Evolutionary conservation across 352 stramenopile genomes (phyloP).

Genomic region (Paralagenidium karlingii): DNA sequence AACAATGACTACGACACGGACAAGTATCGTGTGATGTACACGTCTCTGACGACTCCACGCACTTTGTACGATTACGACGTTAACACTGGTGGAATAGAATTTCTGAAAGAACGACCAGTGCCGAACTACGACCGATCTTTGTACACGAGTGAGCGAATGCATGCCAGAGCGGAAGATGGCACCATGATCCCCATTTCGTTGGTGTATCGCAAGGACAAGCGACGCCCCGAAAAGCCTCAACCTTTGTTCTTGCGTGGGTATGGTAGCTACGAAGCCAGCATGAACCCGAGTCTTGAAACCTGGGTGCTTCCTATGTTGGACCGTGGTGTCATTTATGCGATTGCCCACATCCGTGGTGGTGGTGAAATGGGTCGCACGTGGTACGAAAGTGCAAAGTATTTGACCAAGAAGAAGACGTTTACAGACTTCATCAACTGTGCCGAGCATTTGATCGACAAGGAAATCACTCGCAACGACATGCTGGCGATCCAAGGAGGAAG

Average conservation of each 20-base stretch:
- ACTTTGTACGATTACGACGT: constrained; percentile 83
- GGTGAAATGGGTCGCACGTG: constrained; percentile 96
- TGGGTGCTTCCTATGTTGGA: constrained; percentile 91
- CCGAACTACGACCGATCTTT: constrained; percentile 87
- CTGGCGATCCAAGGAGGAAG: constrained; percentile 92
- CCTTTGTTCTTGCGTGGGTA: constrained; percentile 91
- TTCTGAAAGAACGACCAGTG: constrained; percentile 89
- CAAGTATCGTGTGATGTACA: constrained; percentile 86
- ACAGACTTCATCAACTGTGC: constrained; percentile 90
- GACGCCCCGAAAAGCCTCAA: constrained; percentile 29
- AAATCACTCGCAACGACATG: constrained; percentile 56
- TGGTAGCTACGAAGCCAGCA: constrained; percentile 91
- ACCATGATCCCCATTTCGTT: constrained; percentile 76
- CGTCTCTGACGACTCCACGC: constrained; percentile 87
- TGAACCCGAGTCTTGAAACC: constrained; percentile 86
- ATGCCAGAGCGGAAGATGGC: constrained; percentile 78
- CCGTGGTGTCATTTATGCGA: constrained; percentile 92
- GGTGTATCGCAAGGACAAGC: constrained; percentile 62
- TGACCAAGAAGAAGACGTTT: constrained; percentile 98
- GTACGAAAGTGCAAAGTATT: constrained; percentile 96
- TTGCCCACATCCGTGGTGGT: constrained; percentile 95
- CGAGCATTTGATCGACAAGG: constrained; percentile 78
- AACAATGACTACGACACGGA: constrained; percentile 85
- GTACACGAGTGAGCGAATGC: constrained; percentile 88
- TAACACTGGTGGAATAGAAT: constrained; percentile 28